phyloP scores from a whole-genome alignment of 2,329 filamentous ascomycete species.

The Nothophoma quercina region DNA sequence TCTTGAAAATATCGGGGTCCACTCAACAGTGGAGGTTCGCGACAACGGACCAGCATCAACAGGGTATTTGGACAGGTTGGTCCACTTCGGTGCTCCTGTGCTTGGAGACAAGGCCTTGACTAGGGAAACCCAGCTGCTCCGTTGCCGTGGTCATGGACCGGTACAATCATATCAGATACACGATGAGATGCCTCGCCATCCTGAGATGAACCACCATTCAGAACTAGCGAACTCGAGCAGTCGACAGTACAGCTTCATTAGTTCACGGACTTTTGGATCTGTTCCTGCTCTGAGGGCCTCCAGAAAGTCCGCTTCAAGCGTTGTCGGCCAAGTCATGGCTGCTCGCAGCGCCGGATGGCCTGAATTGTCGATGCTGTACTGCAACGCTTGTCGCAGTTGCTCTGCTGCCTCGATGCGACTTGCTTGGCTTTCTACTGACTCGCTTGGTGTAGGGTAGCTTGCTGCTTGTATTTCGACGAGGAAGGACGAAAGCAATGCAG shows the following conservation, averaged over 20 bases:
- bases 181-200: constrained; percentile 32
- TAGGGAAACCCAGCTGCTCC: not conserved
- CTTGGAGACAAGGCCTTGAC: too few species aligned
- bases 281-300: constrained; percentile 22
- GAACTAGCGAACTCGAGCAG: constrained; percentile 32
- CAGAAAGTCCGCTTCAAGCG: constrained; percentile 25
- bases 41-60: too few species aligned
- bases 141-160: not conserved
- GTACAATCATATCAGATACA: not conserved
- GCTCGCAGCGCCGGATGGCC: constrained; percentile 29
- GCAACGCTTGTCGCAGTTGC: constrained; percentile 24
- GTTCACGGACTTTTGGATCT: constrained; percentile 19
- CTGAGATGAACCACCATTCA: constrained; percentile 34
- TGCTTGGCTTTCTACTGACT: constrained; percentile 17
- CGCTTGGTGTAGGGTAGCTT: constrained; percentile 8
- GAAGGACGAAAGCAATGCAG: constrained; percentile 29
- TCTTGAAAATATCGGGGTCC: too few species aligned
- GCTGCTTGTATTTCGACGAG: constrained; percentile 30
- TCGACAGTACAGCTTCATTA: constrained; percentile 31
- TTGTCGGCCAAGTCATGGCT: constrained; percentile 35
- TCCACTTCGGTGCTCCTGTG: too few species aligned
- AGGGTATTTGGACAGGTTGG: too few species aligned
- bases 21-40: too few species aligned
- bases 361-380: constrained; percentile 31
- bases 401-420: constrained; percentile 21